Evolutionary conservation across 495 filamentous ascomycete species (phyloP), one percentile per base, ranked within the genome.

Genomic region (Lophiostoma macrostomum): DNA sequence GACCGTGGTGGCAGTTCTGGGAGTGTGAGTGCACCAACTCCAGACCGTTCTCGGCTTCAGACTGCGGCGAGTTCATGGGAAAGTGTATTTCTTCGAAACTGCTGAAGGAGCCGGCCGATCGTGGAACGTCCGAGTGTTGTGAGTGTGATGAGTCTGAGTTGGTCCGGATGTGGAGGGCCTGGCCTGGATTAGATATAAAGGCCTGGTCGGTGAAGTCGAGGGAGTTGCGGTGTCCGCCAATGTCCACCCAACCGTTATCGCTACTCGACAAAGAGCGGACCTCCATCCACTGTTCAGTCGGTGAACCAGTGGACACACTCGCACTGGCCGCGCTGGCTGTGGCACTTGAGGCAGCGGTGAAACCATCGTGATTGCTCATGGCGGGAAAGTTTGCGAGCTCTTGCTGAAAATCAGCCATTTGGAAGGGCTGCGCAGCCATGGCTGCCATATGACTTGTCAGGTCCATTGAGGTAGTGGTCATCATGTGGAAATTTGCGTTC

Each of bases 191-290:
- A 71, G 91, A 90, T 50, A 94, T 88, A 25, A 72, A 70, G 38
- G 71, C 69, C 38, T 76, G 72, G 43, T 78, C 74, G 29, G 71
- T 78, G 5, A 74, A 71, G 50, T 77, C 69, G 71, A 59, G 75
- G 67, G 67, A 80, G 57, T 65, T 83, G 65, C 68, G 76, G 65
- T 63, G 62, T 2, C 47, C 40, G 10, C 74, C 74, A 12, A 67
- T 74, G 53, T 91, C 86, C 14, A 93, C 80, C 90, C 90, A 96
- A 31, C 87, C 88, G 65, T 88, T 86, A 56, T 94, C 90, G 67
- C 87, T 91, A 55, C 81, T 80, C 10, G 87, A 88, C 27, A 93
- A 72, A 12, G 90, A 96, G 22, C 88, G 73, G 31, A 91, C 86
- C 69, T 95, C 90, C 6, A 94, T 70, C 67, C 84, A 88, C 30